Percentiles rank a stretch among this genome's conserved stretches.
These are phyloP conservation scores for Calamus simplicifolius DNA, from an alignment of 176 grass and related monocot genomes.

Conservation along the genomic window DNA sequence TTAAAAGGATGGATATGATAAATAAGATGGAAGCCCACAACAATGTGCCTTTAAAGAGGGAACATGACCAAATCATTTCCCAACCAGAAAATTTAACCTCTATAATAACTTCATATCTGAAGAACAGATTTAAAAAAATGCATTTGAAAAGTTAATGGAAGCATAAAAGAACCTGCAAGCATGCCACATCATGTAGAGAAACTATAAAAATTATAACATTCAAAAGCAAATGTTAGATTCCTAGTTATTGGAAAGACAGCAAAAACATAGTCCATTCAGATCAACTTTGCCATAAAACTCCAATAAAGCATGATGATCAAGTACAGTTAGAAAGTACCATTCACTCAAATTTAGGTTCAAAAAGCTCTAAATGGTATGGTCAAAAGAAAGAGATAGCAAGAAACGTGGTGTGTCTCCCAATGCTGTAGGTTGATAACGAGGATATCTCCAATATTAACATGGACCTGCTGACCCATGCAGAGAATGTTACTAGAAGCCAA, in stretches of 20 bases:
- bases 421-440: conserved; percentile 86
- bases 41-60: too few relatives aligned
- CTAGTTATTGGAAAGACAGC: too few relatives aligned
- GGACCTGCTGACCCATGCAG: conserved; percentile 97
- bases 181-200: too few relatives aligned
- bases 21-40: not conserved
- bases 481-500: conserved; percentile 70
- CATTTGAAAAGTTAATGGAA: too few relatives aligned
- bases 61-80: too few relatives aligned
- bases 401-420: conserved; percentile 91
- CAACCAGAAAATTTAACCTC: too few relatives aligned
- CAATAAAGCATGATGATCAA: conserved; percentile 42
- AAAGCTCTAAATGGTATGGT: conserved; percentile 46
- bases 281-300: conserved; percentile 56
- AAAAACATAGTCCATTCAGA: too few relatives aligned
- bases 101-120: too few relatives aligned
- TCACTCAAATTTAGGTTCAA: conserved; percentile 46
- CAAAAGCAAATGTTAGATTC: too few relatives aligned
- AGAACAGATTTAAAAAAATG: too few relatives aligned
- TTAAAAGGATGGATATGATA: not conserved
- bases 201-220: too few relatives aligned
- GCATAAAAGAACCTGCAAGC: too few relatives aligned
- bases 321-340: conserved; percentile 53
- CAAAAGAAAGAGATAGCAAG: conserved; percentile 78
- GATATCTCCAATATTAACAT: conserved; percentile 88